A percentile compares a stretch with the other conserved stretches of the same genome.
phyloP scores from a whole-genome alignment of 2,329 filamentous ascomycete species.

The Balansia obtecta region DNA sequence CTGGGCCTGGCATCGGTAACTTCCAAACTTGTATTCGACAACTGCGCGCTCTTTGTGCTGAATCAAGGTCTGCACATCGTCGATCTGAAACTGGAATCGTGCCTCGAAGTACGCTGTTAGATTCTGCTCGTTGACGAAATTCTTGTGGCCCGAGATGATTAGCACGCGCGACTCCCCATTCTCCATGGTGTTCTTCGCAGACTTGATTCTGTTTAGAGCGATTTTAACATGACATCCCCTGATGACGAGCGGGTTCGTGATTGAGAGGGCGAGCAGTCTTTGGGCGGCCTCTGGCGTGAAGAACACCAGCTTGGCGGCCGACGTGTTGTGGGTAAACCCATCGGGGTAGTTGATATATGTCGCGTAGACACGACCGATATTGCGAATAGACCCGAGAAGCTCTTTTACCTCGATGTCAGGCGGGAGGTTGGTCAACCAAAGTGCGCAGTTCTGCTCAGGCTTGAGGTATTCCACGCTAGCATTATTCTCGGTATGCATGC shows the following conservation, averaged over 20 bases:
- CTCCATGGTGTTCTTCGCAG: slow-evolving; percentile 16
- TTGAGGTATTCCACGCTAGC: slow-evolving; percentile 21
- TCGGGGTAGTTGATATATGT: slow-evolving; percentile 38
- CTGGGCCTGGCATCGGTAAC: slow-evolving; percentile 42
- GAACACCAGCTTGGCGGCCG: slow-evolving; percentile 38
- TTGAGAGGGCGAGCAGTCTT: slow-evolving; percentile 12
- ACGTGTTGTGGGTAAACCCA: slow-evolving; percentile 20
- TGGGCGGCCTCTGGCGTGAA: slow-evolving; percentile 29
- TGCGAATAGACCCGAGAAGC: slow-evolving; percentile 31
- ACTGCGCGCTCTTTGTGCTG: slow-evolving; percentile 16
- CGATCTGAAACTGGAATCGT: slow-evolving; percentile 35
- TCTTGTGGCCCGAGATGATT: slow-evolving; percentile 31
- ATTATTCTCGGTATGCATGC: slow-evolving; percentile 23
- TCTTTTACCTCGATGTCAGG: slow-evolving; percentile 26
- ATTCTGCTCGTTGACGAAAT: slow-evolving; percentile 28
- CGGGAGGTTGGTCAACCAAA: slow-evolving; percentile 41
- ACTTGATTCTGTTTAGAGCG: slow-evolving; percentile 36
- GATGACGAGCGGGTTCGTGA: slow-evolving; percentile 22
- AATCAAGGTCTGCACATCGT: slow-evolving; percentile 25
- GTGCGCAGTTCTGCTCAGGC: slow-evolving; percentile 31
- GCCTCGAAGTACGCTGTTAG: slow-evolving; percentile 29
- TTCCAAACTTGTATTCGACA: slow-evolving; percentile 41
- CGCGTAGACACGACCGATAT: slow-evolving; percentile 38
- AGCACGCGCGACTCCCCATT: slow-evolving; percentile 33
- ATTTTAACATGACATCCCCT: slow-evolving; percentile 25